Conservation (phyloP, 2,329 filamentous ascomycete genomes). For the Stachybotrys chlorohalonatus region DNA sequence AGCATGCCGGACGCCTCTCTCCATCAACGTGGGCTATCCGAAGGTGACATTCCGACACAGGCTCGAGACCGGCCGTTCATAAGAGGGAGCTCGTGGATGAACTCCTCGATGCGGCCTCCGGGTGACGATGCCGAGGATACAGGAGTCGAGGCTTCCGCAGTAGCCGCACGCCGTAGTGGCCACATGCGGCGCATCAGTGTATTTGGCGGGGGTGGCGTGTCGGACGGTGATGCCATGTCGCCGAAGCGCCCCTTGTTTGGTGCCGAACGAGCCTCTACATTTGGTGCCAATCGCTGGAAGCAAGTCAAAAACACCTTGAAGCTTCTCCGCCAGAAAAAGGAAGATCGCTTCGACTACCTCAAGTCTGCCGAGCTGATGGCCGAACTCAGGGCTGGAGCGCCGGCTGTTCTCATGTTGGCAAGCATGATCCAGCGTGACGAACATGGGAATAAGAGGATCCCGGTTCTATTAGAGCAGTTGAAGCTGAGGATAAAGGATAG, state of each 20-base stretch:
- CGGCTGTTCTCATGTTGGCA: constrained; percentile 86
- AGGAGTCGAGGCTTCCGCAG: constrained; percentile 34
- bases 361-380: constrained; percentile 97
- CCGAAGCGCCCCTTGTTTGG: constrained; percentile 49
- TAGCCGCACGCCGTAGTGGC: constrained; percentile 42
- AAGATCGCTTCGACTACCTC: constrained; percentile 82
- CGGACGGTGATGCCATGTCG: constrained; percentile 52
- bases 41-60: constrained; percentile 63
- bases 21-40: constrained; percentile 58
- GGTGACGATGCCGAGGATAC: constrained; percentile 42
- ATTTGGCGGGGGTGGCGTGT: constrained; percentile 54
- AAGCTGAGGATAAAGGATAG: constrained; percentile 83
- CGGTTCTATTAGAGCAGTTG: constrained; percentile 88
- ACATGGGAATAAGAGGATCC: constrained; percentile 89
- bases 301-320: constrained; percentile 87
- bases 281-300: constrained; percentile 78
- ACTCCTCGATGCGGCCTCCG: constrained; percentile 35
- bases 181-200: constrained; percentile 59
- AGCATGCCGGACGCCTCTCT: constrained; percentile 55
- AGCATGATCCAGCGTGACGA: constrained; percentile 98
- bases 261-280: constrained; percentile 61
- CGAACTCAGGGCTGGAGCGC: constrained; percentile 83
- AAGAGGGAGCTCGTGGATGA: constrained; percentile 51
- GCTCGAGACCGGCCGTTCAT: constrained; percentile 40
- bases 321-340: constrained; percentile 68